phyloP scores from a whole-genome alignment of 805 yeast species.

The Wickerhamomyces alni region DNA sequence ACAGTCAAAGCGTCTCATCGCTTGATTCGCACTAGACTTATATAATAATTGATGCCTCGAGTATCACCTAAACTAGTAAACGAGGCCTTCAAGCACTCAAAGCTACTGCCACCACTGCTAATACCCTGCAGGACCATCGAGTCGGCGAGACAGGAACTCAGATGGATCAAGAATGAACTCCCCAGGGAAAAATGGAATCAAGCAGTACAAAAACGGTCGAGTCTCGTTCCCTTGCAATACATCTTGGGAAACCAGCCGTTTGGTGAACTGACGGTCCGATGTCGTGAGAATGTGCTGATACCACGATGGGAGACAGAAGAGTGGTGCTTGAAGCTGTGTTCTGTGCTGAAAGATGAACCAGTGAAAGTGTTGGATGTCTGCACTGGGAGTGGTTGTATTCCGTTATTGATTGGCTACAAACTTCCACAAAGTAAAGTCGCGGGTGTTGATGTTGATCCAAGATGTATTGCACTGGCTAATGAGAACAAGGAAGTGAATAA shows the following conservation, averaged over 20 bases:
- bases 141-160: slow-evolving; percentile 48
- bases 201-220: slow-evolving; percentile 51
- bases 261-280: slow-evolving; percentile 55
- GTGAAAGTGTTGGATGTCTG: slow-evolving; percentile 59
- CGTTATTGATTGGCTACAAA: slow-evolving; percentile 40
- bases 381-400: slow-evolving; percentile 87
- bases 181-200: slow-evolving; percentile 37
- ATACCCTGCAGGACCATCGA: slow-evolving; percentile 18
- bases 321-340: slow-evolving; percentile 51
- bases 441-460: slow-evolving; percentile 53
- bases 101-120: slow-evolving; percentile 12
- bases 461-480: slow-evolving; percentile 46
- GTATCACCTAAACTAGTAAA: slow-evolving; percentile 10
- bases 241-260: slow-evolving; percentile 85
- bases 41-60: slow-evolving; percentile 13
- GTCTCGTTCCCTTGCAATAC: slow-evolving; percentile 73
- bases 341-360: not conserved
- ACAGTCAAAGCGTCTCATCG: too few relatives aligned
- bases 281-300: slow-evolving; percentile 64
- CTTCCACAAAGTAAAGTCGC: slow-evolving; percentile 21
- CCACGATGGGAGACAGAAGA: slow-evolving; percentile 97
- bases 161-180: slow-evolving; percentile 59
- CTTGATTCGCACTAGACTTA: too few relatives aligned
- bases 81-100: slow-evolving; percentile 6
- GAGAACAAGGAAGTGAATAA: slow-evolving; percentile 31